Conservation (phyloP, 1,139 yeast species). For the Taphrina confusa region DNA sequence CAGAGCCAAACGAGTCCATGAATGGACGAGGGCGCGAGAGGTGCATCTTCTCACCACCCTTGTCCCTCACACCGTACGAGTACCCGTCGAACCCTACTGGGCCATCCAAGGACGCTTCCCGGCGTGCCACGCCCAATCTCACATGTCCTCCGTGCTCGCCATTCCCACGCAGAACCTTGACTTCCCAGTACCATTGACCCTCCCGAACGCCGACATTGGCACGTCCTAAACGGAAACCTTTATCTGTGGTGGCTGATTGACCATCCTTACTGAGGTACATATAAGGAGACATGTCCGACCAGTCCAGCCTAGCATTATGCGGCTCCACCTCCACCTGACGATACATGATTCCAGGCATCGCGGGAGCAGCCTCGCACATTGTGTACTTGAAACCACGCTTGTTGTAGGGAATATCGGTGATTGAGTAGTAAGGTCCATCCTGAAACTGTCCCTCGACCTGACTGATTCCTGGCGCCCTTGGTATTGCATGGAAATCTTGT, state of each 20-base stretch:
- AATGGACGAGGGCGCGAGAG: conserved; percentile 65
- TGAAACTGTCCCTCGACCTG: conserved; percentile 33
- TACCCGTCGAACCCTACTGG: conserved; percentile 96
- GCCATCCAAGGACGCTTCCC: conserved; percentile 88
- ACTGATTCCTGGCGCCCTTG: conserved; percentile 41
- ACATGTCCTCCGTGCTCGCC: conserved; percentile 55
- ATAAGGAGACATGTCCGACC: conserved; percentile 72
- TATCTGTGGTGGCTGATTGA: conserved; percentile 52
- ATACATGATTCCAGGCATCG: conserved; percentile 62
- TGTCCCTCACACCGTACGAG: conserved; percentile 87
- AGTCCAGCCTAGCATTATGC: conserved; percentile 60
- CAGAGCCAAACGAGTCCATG: conserved; percentile 63
- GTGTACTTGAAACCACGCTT: conserved; percentile 79
- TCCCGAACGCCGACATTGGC: conserved; percentile 74
- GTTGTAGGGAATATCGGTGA: conserved; percentile 79
- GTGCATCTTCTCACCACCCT: conserved; percentile 75
- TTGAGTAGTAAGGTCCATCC: conserved; percentile 48
- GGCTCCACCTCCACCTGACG: conserved; percentile 77
- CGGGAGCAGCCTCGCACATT: conserved; percentile 73
- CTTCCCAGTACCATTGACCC: conserved; percentile 82
- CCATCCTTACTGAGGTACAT: conserved; percentile 50
- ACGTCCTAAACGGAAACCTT: conserved; percentile 82
- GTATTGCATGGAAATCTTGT: conserved; percentile 42
- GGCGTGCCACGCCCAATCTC: conserved; percentile 75
- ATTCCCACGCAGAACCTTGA: conserved; percentile 52